phyloP scores from a whole-genome alignment of 176 grass and related monocot genomes.

The Musa schizocarpa region DNA sequence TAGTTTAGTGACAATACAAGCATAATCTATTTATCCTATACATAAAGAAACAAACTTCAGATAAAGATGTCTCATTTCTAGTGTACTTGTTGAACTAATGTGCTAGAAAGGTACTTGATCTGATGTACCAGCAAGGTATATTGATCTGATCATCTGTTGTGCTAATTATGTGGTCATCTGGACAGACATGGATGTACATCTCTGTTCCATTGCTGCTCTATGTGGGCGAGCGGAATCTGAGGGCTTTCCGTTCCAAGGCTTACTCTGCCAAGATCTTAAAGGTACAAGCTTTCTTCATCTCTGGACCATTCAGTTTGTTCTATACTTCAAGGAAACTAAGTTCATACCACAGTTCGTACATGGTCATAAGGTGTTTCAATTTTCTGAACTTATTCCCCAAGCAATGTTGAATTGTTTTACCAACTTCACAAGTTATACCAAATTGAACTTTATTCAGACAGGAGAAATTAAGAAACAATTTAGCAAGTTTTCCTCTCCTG shows the following conservation, averaged over 20 bases:
- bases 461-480: too few species aligned
- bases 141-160: neutral
- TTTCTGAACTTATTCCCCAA: neutral
- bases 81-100: neutral
- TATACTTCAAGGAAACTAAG: neutral
- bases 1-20: too few species aligned
- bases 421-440: too few species aligned
- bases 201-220: constrained; percentile 65
- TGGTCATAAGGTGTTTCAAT: neutral
- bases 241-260: constrained; percentile 83
- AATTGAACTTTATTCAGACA: too few species aligned
- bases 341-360: too few species aligned
- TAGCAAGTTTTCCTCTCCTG: too few species aligned
- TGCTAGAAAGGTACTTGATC: neutral
- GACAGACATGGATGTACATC: constrained; percentile 99
- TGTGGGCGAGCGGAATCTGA: constrained; percentile 63
- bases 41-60: too few species aligned
- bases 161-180: neutral
- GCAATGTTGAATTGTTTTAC: too few species aligned
- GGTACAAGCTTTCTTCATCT: constrained; percentile 26
- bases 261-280: constrained; percentile 81
- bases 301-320: neutral
- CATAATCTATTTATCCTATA: too few species aligned
- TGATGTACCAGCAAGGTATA: neutral
- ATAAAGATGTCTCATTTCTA: too few species aligned